These are phyloP conservation scores for Obelidium mucronatum DNA, from an alignment of 192 early-diverging fungal genomes.

Conservation along the genomic window DNA sequence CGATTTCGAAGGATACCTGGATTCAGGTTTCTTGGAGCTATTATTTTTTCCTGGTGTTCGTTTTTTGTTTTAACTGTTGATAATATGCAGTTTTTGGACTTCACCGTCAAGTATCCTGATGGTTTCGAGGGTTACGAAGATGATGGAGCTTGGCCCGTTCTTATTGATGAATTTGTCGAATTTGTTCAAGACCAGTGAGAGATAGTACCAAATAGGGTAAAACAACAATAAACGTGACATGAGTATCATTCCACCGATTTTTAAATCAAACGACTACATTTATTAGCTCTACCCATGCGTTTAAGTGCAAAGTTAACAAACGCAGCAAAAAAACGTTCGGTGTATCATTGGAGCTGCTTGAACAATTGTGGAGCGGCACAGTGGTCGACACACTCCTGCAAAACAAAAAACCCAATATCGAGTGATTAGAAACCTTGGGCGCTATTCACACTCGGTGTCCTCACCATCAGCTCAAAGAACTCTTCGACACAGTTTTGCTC, in stretches of 20 bases:
- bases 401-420: neutral
- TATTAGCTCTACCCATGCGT: no score
- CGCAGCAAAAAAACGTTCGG: no score
- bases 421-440: neutral
- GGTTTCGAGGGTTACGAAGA: slow-evolving; percentile 75
- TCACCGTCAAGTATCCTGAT: slow-evolving; percentile 63
- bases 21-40: slow-evolving; percentile 57
- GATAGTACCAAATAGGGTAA: neutral
- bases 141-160: slow-evolving; percentile 85
- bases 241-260: no score
- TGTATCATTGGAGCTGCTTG: slow-evolving; percentile 27
- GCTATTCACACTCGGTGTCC: slow-evolving; percentile 6
- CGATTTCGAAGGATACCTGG: slow-evolving; percentile 88
- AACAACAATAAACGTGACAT: neutral
- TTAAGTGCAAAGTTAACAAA: no score
- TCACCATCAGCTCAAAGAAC: slow-evolving; percentile 57
- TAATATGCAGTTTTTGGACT: slow-evolving; percentile 75
- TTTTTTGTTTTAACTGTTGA: no score
- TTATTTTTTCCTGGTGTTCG: neutral
- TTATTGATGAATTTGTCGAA: slow-evolving; percentile 78
- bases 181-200: slow-evolving; percentile 37
- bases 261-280: no score
- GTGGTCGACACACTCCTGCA: slow-evolving; percentile 38
- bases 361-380: slow-evolving; percentile 33
- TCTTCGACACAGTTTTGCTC: slow-evolving; percentile 57